A percentile compares a stretch with the other conserved stretches of the same genome.
phyloP scores from a whole-genome alignment of 1,284 basidiomycete genomes.

The Ganoderma multipileum region DNA sequence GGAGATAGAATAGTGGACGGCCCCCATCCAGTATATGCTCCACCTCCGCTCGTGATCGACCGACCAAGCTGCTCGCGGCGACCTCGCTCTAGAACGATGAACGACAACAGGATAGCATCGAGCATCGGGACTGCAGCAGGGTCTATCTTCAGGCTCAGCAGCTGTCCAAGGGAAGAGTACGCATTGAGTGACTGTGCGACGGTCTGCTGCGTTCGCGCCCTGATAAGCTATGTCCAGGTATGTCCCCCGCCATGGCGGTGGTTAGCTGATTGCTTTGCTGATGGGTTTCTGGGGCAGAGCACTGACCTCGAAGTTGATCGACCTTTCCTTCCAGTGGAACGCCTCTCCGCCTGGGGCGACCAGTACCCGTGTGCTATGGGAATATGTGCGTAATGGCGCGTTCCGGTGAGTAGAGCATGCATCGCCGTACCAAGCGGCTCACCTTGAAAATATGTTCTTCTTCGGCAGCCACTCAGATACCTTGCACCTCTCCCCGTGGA shows the following conservation, averaged over 20 bases:
- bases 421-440: not conserved
- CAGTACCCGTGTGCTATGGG: not conserved
- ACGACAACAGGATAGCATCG: constrained; percentile 6
- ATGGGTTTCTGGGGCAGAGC: not conserved
- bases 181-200: not conserved
- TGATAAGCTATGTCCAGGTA: not conserved
- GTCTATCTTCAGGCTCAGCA: not conserved
- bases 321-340: constrained; percentile 9
- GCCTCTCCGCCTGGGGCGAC: not conserved
- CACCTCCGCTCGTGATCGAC: not conserved
- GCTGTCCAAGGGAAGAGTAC: not conserved
- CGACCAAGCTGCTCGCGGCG: not conserved
- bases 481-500: constrained; percentile 2
- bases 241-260: not conserved
- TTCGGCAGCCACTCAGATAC: constrained; percentile 15
- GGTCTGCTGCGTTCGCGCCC: not conserved
- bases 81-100: not conserved
- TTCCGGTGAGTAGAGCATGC: not conserved
- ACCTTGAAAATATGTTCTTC: not conserved
- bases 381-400: too few species aligned
- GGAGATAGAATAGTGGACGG: not conserved
- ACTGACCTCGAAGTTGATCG: constrained; percentile 9
- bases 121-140: not conserved
- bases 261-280: not conserved
- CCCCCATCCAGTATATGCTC: not conserved